Conservation (phyloP, 108 stramenopile genomes). For the Cyclostephanos invisitatus region DNA sequence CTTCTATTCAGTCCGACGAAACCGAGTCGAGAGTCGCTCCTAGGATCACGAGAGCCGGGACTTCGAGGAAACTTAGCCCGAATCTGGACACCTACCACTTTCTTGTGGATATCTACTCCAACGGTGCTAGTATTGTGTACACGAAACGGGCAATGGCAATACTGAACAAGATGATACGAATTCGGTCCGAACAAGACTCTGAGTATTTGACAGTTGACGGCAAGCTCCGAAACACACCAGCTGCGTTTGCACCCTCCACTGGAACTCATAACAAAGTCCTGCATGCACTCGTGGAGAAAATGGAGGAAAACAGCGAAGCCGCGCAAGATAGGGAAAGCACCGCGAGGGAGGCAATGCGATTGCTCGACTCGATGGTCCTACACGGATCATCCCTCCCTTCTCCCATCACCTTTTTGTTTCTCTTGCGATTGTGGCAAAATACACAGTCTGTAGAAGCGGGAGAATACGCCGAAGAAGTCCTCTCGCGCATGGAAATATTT, state of each 20-base stretch:
- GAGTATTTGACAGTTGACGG: neutral
- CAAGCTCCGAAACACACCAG: neutral
- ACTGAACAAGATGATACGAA: slow-evolving; percentile 31
- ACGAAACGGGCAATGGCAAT: slow-evolving; percentile 19
- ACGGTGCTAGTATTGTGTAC: slow-evolving; percentile 16
- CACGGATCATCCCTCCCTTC: slow-evolving; percentile 38
- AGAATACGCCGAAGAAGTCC: slow-evolving; percentile 44
- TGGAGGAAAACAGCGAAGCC: slow-evolving; percentile 7
- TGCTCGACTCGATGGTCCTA: slow-evolving; percentile 44
- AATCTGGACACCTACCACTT: slow-evolving; percentile 42
- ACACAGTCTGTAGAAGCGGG: slow-evolving; percentile 40
- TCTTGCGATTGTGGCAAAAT: slow-evolving; percentile 46
- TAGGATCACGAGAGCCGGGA: neutral
- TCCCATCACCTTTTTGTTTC: slow-evolving; percentile 26
- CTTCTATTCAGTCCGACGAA: neutral
- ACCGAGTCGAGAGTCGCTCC: neutral
- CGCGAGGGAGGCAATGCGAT: slow-evolving; percentile 23
- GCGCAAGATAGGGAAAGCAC: neutral
- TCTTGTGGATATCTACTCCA: slow-evolving; percentile 43
- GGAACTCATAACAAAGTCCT: slow-evolving; percentile 45
- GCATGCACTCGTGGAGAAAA: slow-evolving; percentile 26
- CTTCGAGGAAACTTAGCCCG: slow-evolving; percentile 9
- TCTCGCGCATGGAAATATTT: slow-evolving; percentile 48
- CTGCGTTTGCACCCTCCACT: slow-evolving; percentile 28
- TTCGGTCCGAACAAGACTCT: slow-evolving; percentile 11